Percentiles rank a stretch among this genome's conserved stretches.
Evolutionary conservation across 78 protist species (phyloP).

Genomic region (Protostelium mycophagum): DNA sequence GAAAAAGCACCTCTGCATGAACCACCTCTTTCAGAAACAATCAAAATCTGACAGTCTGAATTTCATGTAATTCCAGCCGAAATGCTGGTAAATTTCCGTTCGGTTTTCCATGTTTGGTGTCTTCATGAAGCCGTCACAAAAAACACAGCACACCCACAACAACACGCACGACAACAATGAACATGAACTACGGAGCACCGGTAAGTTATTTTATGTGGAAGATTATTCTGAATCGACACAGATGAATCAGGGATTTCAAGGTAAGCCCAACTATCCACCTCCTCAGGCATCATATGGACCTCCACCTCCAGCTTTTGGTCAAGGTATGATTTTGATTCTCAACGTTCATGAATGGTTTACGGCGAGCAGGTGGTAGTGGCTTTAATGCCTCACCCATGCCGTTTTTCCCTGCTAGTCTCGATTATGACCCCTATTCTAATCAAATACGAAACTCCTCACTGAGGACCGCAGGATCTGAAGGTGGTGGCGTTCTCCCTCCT

Average conservation of each 20-base stretch:
- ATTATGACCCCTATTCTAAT: background rate
- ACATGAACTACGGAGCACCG: background rate
- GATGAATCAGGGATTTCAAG: background rate
- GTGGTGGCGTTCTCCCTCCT: background rate
- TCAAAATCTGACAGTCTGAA: background rate
- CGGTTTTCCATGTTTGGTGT: background rate
- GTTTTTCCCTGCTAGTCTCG: background rate
- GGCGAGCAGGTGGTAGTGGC: too few relatives aligned
- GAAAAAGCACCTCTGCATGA: background rate
- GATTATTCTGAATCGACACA: background rate
- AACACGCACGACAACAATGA: background rate
- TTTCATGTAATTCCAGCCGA: background rate
- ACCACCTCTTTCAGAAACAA: background rate
- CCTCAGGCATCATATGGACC: background rate
- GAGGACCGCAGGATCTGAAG: background rate
- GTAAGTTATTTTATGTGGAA: background rate
- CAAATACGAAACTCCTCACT: background rate
- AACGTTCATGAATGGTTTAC: too few relatives aligned
- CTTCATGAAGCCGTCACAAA: background rate
- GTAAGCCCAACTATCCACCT: background rate
- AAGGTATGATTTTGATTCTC: background rate
- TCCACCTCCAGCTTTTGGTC: background rate
- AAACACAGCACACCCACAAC: background rate
- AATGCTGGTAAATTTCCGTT: background rate
- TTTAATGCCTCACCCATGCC: background rate